Evolutionary conservation across 257 asterid genomes (phyloP).

Genomic region (Solanum chiquidenum): DNA sequence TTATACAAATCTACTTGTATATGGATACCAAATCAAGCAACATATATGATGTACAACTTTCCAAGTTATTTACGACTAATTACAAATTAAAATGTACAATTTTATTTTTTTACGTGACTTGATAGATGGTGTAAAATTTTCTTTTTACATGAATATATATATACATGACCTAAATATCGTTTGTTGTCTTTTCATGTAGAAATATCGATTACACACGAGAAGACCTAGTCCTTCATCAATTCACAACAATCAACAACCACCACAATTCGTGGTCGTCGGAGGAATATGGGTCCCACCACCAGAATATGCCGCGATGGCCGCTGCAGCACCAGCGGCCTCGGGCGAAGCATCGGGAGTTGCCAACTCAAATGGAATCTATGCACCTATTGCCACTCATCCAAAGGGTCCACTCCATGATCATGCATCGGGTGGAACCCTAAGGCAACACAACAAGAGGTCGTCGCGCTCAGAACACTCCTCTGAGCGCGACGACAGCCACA

Average conservation of each 20-base stretch:
- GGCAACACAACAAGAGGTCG: neutral
- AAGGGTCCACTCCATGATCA: conserved; percentile 22
- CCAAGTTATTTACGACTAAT: neutral
- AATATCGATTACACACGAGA: conserved; percentile 55
- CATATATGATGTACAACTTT: neutral
- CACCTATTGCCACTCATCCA: conserved; percentile 48
- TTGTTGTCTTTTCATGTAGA: conserved; percentile 7
- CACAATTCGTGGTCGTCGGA: conserved; percentile 24
- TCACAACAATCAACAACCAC: conserved; percentile 12
- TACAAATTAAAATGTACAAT: neutral
- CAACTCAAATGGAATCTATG: conserved; percentile 39
- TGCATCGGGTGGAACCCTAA: conserved; percentile 7
- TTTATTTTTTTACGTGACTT: neutral
- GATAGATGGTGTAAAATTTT: neutral
- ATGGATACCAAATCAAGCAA: neutral
- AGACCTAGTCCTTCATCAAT: conserved; percentile 33
- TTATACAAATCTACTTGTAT: neutral
- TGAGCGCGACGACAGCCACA: conserved; percentile 3
- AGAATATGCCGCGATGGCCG: conserved; percentile 23
- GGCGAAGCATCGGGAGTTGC: conserved; percentile 37
- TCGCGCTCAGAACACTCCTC: conserved; percentile 4
- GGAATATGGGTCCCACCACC: conserved; percentile 32
- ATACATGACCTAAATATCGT: neutral
- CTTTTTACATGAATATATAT: neutral
- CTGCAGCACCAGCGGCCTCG: conserved; percentile 20